Percentiles rank a stretch among this genome's conserved stretches.
Conservation (phyloP, 257 asterid genomes). For the Galeopsis tetrahit region DNA sequence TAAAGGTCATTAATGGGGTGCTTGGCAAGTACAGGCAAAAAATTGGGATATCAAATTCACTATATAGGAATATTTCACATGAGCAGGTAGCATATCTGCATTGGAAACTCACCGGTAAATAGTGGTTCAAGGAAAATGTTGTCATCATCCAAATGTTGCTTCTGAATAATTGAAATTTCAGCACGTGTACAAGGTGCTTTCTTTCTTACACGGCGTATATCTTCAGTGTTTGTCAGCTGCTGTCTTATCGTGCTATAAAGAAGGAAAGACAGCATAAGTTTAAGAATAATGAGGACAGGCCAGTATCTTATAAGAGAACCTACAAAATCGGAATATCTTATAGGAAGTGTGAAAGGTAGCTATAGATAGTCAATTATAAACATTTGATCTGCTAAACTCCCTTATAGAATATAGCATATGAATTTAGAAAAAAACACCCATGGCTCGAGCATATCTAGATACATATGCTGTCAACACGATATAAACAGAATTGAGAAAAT, state of each 20-base stretch:
- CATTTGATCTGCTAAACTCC: constrained; percentile 1
- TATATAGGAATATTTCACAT: too few species aligned
- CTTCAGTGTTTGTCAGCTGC: constrained; percentile 71
- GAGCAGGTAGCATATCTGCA: constrained; percentile 14
- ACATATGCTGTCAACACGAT: neutral
- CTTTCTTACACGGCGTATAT: constrained; percentile 80
- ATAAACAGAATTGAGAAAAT: neutral
- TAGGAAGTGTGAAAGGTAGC: constrained; percentile 6
- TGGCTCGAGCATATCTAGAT: neutral
- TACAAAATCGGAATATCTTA: constrained; percentile 7
- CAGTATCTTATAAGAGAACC: constrained; percentile 20
- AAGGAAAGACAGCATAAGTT: constrained; percentile 36
- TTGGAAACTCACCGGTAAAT: constrained; percentile 56
- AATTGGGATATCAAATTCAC: too few species aligned
- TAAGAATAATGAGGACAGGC: constrained; percentile 1
- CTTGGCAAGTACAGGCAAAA: neutral
- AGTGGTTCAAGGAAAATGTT: constrained; percentile 55
- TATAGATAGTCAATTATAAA: constrained; percentile 21
- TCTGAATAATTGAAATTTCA: constrained; percentile 72
- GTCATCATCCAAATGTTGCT: constrained; percentile 66
- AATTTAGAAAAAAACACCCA: neutral
- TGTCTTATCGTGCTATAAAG: constrained; percentile 66
- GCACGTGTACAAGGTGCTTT: constrained; percentile 87
- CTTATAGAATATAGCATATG: neutral
- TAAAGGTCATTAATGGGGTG: neutral